Evolutionary conservation across 345 rosid species (phyloP).

Genomic region (Salix dunnii): DNA sequence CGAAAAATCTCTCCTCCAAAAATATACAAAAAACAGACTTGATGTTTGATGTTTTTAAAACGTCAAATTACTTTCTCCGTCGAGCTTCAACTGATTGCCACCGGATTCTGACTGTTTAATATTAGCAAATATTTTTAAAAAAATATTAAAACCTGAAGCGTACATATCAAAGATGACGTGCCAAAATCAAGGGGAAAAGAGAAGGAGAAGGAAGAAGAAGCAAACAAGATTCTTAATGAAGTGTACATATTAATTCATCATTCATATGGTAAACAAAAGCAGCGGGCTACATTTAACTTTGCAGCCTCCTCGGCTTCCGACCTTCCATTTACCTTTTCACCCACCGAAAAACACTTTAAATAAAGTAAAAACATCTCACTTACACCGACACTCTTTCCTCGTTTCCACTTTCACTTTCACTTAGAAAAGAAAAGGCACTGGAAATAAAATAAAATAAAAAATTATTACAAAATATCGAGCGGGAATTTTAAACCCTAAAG

Average conservation of each 20-base stretch:
- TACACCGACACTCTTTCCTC: neutral
- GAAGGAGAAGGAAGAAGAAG: too few species aligned
- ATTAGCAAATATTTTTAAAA: too few species aligned
- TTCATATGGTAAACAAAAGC: neutral
- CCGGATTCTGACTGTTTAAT: too few species aligned
- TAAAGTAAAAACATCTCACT: neutral
- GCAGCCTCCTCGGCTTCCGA: constrained; percentile 18
- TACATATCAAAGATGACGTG: neutral
- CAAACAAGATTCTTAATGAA: neutral
- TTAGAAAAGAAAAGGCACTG: neutral
- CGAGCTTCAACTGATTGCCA: neutral
- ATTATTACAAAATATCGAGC: neutral
- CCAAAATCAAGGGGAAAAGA: neutral
- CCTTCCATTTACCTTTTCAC: neutral
- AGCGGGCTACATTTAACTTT: constrained; percentile 16
- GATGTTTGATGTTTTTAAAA: neutral
- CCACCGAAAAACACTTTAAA: neutral
- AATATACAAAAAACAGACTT: neutral
- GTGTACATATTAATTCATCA: neutral
- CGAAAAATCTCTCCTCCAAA: neutral
- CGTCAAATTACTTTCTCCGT: neutral
- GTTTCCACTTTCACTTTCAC: neutral
- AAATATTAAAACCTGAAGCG: too few species aligned
- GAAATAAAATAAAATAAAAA: neutral
- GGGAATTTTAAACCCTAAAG: constrained; percentile 47